Evolutionary conservation across 805 yeast species (phyloP).

Genomic region (Kodamaea restingae): DNA sequence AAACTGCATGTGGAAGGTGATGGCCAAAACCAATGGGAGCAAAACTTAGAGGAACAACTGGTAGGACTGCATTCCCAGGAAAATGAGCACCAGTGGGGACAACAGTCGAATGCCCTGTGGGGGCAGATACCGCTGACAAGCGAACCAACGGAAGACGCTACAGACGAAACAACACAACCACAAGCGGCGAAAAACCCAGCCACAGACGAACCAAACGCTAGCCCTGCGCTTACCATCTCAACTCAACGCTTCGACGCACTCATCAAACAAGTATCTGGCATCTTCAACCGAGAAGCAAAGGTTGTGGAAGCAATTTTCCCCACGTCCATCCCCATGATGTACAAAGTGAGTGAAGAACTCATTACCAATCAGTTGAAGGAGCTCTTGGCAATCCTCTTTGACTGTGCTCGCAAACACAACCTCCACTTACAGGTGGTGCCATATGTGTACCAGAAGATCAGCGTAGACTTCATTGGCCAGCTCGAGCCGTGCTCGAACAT

Average conservation of each 20-base stretch:
- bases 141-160: no score
- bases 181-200: no score
- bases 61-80: no score
- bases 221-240: no score
- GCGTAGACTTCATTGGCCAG: conserved; percentile 21
- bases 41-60: no score
- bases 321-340: conserved; percentile 41
- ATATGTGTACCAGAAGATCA: conserved; percentile 29
- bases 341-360: conserved; percentile 45
- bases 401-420: conserved; percentile 22
- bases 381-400: conserved; percentile 24
- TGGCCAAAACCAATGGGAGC: no score
- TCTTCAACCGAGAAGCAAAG: conserved; percentile 35
- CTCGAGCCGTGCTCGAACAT: conserved; percentile 31
- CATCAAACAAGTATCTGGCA: conserved; percentile 26
- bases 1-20: no score
- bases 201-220: no score
- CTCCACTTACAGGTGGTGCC: conserved; percentile 39
- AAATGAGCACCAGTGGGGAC: no score
- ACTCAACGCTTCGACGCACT: conserved; percentile 20
- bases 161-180: no score
- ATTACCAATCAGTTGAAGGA: conserved; percentile 38
- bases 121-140: no score
- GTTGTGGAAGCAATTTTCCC: conserved; percentile 45
- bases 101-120: no score